These are phyloP conservation scores for Plenodomus lindquistii DNA, from an alignment of 2,329 filamentous ascomycete genomes.

Conservation along the genomic window DNA sequence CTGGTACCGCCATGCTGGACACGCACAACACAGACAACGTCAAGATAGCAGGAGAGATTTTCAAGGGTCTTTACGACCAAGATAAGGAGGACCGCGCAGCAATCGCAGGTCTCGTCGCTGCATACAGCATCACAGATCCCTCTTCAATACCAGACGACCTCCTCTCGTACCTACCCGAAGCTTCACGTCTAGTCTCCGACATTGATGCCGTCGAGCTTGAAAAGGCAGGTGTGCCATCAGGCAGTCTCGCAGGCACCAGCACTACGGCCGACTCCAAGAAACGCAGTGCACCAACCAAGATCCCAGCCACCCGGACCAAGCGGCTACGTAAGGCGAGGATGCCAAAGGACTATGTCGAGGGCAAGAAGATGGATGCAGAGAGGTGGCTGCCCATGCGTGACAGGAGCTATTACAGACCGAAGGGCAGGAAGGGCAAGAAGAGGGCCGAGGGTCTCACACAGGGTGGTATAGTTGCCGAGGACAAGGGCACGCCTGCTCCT, in stretches of 20 bases:
- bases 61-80: conserved; percentile 69
- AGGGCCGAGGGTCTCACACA: conserved; percentile 73
- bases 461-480: conserved; percentile 78
- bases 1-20: conserved; percentile 79
- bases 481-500: conserved; percentile 46
- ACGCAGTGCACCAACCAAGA: conserved; percentile 44
- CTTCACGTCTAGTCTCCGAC: conserved; percentile 63
- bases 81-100: conserved; percentile 71
- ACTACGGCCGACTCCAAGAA: conserved; percentile 46
- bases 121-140: conserved; percentile 67
- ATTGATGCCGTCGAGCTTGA: conserved; percentile 67
- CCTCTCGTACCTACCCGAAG: conserved; percentile 61
- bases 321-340: conserved; percentile 63
- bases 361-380: conserved; percentile 84
- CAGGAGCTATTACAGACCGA: conserved; percentile 83
- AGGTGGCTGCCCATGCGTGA: conserved; percentile 92
- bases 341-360: conserved; percentile 74
- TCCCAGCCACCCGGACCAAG: conserved; percentile 57
- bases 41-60: conserved; percentile 74
- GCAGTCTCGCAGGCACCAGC: conserved; percentile 30
- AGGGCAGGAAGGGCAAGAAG: conserved; percentile 90
- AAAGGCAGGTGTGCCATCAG: conserved; percentile 64
- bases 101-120: conserved; percentile 83
- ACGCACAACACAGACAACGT: conserved; percentile 72
- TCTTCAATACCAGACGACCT: conserved; percentile 58